Conservation (phyloP, 345 rosid genomes). For the Corchorus capsularis region DNA sequence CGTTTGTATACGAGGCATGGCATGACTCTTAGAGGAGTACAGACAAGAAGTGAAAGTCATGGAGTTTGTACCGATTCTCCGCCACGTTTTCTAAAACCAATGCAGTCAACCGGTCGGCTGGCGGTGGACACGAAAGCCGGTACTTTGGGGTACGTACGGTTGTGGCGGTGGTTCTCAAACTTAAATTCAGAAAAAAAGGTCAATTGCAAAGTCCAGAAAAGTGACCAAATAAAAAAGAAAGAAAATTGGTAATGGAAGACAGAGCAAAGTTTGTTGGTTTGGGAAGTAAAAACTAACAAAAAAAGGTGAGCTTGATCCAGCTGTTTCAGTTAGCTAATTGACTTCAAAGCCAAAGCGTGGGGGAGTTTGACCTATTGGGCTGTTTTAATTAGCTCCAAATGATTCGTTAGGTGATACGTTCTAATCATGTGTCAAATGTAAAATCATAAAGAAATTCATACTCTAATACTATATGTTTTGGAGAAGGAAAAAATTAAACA, state of each 20-base stretch:
- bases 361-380: background rate
- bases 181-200: too few relatives aligned
- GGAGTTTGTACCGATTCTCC: background rate
- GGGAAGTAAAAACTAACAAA: background rate
- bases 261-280: slow-evolving; percentile 2
- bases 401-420: slow-evolving; percentile 13
- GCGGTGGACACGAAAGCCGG: slow-evolving; percentile 23
- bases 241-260: slow-evolving; percentile 13
- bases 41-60: background rate
- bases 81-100: background rate
- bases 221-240: background rate
- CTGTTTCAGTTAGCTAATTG: slow-evolving; percentile 16
- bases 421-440: background rate
- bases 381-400: background rate
- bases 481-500: background rate
- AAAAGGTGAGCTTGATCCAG: slow-evolving; percentile 22
- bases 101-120: slow-evolving; percentile 7
- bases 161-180: slow-evolving; percentile 4
- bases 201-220: background rate
- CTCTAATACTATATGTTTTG: background rate
- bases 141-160: slow-evolving; percentile 1
- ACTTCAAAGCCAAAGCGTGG: background rate
- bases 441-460: background rate
- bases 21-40: background rate
- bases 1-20: background rate